Conservation (phyloP, 257 asterid species). For the Fraxinus anomala region DNA sequence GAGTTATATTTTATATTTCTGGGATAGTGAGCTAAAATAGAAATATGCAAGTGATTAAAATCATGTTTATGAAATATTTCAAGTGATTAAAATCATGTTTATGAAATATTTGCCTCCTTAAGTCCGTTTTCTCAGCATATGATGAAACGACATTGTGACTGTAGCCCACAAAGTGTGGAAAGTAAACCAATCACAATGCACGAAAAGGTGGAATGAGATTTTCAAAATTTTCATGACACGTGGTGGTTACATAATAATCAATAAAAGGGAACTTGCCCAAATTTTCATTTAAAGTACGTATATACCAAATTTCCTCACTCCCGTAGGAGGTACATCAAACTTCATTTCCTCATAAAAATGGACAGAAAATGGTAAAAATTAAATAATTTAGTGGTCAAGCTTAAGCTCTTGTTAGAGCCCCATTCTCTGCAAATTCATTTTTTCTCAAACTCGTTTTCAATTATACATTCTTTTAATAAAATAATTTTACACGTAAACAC, state of each 20-base stretch:
- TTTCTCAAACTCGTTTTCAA: too few species aligned
- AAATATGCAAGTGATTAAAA: too few species aligned
- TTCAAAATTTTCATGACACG: neutral
- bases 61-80: neutral
- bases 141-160: neutral
- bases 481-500: too few species aligned
- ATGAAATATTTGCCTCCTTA: too few species aligned
- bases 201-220: neutral
- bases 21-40: neutral
- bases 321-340: neutral
- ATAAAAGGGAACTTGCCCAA: too few species aligned
- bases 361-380: neutral
- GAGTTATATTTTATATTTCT: neutral
- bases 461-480: too few species aligned
- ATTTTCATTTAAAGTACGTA: too few species aligned
- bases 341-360: neutral
- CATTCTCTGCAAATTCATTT: too few species aligned
- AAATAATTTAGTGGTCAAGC: neutral
- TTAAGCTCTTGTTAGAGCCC: too few species aligned
- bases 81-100: neutral
- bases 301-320: neutral
- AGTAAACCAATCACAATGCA: neutral
- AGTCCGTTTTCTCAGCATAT: neutral
- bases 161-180: neutral
- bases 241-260: neutral